Evolutionary conservation across 306 rosid species (phyloP).

Genomic region (Vigna hirtella): DNA sequence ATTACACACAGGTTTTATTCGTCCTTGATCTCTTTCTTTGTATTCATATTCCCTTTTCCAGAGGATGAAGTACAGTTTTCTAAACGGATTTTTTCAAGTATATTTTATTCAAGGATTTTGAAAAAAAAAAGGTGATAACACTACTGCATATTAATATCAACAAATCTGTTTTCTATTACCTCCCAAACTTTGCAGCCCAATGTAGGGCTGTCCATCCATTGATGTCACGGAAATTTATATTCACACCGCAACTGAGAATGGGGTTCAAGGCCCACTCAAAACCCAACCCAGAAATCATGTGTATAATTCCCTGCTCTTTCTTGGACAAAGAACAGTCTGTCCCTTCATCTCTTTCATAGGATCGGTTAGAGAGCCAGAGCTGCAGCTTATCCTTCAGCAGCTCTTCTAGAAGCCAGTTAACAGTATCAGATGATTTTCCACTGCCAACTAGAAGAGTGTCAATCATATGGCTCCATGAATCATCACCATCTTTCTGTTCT

Average conservation of each 20-base stretch:
- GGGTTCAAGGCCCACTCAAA: constrained; percentile 91
- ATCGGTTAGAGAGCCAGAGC: constrained; percentile 74
- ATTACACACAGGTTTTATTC: constrained; percentile 21
- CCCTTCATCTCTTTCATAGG: constrained; percentile 52
- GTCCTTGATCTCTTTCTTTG: background rate
- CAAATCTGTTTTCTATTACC: constrained; percentile 58
- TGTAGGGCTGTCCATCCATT: constrained; percentile 95
- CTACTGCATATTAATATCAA: constrained; percentile 22
- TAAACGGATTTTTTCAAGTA: constrained; percentile 19
- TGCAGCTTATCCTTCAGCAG: constrained; percentile 82
- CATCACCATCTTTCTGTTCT: constrained; percentile 61
- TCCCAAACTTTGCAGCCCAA: constrained; percentile 96
- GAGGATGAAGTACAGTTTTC: constrained; percentile 2
- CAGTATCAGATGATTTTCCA: constrained; percentile 71
- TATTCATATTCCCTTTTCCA: constrained; percentile 23
- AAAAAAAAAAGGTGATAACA: constrained; percentile 20
- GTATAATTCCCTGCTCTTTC: constrained; percentile 93
- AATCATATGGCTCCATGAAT: constrained; percentile 70
- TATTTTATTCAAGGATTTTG: constrained; percentile 32
- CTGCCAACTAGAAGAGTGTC: constrained; percentile 73
- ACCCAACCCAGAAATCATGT: constrained; percentile 92
- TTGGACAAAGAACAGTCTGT: constrained; percentile 74
- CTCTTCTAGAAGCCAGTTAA: constrained; percentile 84
- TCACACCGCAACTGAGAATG: constrained; percentile 75
- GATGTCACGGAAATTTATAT: constrained; percentile 93